Conservation (phyloP, 208 protist species). For the Leishmania gerbilli region DNA sequence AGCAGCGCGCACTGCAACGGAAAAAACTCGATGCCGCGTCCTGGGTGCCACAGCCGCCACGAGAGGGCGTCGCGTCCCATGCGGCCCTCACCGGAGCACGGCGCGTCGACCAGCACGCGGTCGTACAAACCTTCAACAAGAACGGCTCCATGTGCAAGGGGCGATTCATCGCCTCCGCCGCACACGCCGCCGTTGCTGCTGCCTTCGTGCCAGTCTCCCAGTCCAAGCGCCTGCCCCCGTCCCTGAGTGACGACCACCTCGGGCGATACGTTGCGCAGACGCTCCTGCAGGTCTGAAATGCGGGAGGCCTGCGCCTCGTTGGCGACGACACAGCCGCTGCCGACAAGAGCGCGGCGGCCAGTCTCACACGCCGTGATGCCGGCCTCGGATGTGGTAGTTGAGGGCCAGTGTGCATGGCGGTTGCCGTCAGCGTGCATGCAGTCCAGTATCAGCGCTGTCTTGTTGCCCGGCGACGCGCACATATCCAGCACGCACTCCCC, state of each 20-base stretch:
- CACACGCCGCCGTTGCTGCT: not conserved
- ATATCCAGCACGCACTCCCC: constrained; percentile 79
- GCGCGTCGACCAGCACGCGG: constrained; percentile 93
- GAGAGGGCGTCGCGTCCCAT: constrained; percentile 70
- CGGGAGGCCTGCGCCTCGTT: constrained; percentile 61
- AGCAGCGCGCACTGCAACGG: constrained; percentile 77
- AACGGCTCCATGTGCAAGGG: not conserved
- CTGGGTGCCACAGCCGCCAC: constrained; percentile 87
- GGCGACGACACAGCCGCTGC: constrained; percentile 51
- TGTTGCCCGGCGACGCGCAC: constrained; percentile 87
- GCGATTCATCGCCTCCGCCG: not conserved
- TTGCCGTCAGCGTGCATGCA: constrained; percentile 30
- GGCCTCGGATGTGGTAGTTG: not conserved
- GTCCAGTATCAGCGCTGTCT: constrained; percentile 70
- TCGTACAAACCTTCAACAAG: constrained; percentile 46
- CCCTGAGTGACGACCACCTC: constrained; percentile 40
- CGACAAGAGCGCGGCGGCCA: not conserved
- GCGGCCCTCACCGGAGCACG: constrained; percentile 95
- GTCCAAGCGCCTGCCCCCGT: constrained; percentile 33
- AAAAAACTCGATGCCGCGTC: constrained; percentile 60
- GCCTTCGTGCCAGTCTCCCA: constrained; percentile 7
- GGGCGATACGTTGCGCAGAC: constrained; percentile 45
- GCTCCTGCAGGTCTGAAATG: constrained; percentile 35
- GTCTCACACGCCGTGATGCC: not conserved
- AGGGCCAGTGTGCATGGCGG: not conserved